Evolutionary conservation across 2,329 filamentous ascomycete species (phyloP), one percentile per base, ranked within the genome.

Genomic region (Fusarium zealandicum): DNA sequence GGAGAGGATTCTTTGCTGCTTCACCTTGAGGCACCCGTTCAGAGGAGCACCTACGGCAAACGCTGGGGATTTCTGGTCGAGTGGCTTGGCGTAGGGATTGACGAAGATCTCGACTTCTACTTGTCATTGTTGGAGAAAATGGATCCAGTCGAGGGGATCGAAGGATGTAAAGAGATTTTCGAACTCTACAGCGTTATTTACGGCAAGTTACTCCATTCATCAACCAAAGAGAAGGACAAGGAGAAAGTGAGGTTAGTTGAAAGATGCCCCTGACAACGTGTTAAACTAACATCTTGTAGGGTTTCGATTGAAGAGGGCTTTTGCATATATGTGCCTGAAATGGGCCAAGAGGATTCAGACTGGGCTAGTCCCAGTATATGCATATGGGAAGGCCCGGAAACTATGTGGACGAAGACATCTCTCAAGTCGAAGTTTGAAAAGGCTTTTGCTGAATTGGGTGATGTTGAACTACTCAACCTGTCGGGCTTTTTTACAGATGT

Each of bases 171-270:
- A 11, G 27, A n/a, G 12, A 25, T 27, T 1, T 37, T 45, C 14
- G 42, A 28, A 18, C 14, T 45, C 5, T 45, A 45, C 32, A 12
- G 14, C 13, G 20, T 36, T 12, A 45, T 48, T 7, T 16, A 48
- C 33, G 44, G 18, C 27, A 31, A 32, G 6, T 40, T 22, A 11
- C 27, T 39, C 8, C 18, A 48, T 12, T 9, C 14, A 3, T 8
- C 13, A 5, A n/a, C 4, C 4, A 48, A 48, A 7, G 25, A 14
- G 2, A 17, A 6, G 3, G n/a, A 8, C 13, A 39, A n/a, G 35
- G 10, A 38, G 13, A 10, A 1, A 11, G 31, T 37, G 2, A 6
- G 13, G 32, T 47, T 10, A 22, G 43, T 39, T 20, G 14, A 30
- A 30, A 22, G 6, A 16, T 10, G 9, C 6, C 5, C 8, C n/a